These are phyloP conservation scores for Pichia heedii DNA, from an alignment of 805 yeast species.

Conservation along the genomic window DNA sequence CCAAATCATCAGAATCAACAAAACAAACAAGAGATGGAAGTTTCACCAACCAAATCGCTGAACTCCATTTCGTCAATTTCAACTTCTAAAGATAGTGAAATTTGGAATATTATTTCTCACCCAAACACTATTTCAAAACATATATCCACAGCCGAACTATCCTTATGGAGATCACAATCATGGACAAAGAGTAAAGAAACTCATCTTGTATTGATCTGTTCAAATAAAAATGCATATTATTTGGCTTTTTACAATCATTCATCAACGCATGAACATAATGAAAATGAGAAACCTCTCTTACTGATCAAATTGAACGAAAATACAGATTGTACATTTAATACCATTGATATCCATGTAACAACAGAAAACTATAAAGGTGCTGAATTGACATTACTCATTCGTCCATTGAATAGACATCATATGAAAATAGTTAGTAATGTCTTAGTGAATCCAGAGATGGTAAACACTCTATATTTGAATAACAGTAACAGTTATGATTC, in stretches of 20 bases:
- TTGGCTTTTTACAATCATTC: background rate
- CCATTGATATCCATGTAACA: constrained; percentile 13
- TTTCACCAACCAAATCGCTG: constrained; percentile 3
- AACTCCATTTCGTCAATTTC: constrained; percentile 2
- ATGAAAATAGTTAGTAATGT: constrained; percentile 3
- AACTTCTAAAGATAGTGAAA: background rate
- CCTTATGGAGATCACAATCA: constrained; percentile 19
- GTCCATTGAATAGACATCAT: constrained; percentile 3
- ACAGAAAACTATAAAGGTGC: constrained; percentile 5
- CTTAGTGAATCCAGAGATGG: constrained; percentile 3
- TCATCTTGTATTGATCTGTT: background rate
- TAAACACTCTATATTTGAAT: background rate
- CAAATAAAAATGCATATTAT: background rate
- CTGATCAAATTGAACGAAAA: constrained; percentile 2
- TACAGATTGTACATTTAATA: constrained; percentile 7
- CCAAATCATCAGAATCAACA: background rate
- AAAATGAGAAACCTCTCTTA: background rate
- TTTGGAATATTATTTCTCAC: background rate
- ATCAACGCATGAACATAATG: background rate
- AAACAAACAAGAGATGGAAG: background rate
- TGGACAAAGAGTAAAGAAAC: constrained; percentile 19
- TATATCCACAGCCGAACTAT: constrained; percentile 18
- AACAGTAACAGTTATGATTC: constrained; percentile 11
- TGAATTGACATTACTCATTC: constrained; percentile 8
- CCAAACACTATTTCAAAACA: background rate